Percentiles rank a stretch among this genome's conserved stretches.
phyloP scores from a whole-genome alignment of 805 yeast species.

The Wickerhamomyces pijperi region DNA sequence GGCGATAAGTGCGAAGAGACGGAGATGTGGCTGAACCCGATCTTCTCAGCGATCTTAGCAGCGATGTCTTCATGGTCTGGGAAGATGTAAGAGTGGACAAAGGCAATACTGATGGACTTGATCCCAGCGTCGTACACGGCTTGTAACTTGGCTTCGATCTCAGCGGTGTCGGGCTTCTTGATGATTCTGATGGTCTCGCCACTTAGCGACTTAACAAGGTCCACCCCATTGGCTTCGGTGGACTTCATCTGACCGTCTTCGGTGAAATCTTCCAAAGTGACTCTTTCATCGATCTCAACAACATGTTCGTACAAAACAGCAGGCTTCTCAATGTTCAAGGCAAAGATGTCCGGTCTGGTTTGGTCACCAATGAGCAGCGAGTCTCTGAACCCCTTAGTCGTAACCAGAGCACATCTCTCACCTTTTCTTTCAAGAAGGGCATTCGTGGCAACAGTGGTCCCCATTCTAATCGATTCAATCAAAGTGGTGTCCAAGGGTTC shows the following conservation, averaged over 20 bases:
- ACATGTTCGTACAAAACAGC: conserved; percentile 65
- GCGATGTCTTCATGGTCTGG: conserved; percentile 57
- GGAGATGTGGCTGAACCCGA: conserved; percentile 64
- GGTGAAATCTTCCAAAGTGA: conserved; percentile 69
- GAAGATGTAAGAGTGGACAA: conserved; percentile 64
- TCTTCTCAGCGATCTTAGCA: conserved; percentile 44
- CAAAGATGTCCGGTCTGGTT: conserved; percentile 83
- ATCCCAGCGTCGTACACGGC: conserved; percentile 45
- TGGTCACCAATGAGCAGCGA: conserved; percentile 81
- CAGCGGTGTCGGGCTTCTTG: conserved; percentile 34
- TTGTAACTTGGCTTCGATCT: conserved; percentile 30
- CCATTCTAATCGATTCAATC: conserved; percentile 71
- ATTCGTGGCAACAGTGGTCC: conserved; percentile 94
- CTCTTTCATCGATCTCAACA: conserved; percentile 81
- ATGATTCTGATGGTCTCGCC: conserved; percentile 58
- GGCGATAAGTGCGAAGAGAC: conserved; percentile 63
- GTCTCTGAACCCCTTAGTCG: conserved; percentile 84
- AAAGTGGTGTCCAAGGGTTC: conserved; percentile 47
- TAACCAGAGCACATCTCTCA: conserved; percentile 72
- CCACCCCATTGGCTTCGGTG: conserved; percentile 14
- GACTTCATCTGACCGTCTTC: conserved; percentile 48
- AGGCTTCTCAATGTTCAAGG: conserved; percentile 62
- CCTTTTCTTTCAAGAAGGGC: conserved; percentile 91
- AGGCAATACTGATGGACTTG: conserved; percentile 58
- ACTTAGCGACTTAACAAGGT: conserved; percentile 43